Base-by-base conservation (phyloP, 1,139 yeast species). In the Sugiyamaella neomexicana region DNA sequence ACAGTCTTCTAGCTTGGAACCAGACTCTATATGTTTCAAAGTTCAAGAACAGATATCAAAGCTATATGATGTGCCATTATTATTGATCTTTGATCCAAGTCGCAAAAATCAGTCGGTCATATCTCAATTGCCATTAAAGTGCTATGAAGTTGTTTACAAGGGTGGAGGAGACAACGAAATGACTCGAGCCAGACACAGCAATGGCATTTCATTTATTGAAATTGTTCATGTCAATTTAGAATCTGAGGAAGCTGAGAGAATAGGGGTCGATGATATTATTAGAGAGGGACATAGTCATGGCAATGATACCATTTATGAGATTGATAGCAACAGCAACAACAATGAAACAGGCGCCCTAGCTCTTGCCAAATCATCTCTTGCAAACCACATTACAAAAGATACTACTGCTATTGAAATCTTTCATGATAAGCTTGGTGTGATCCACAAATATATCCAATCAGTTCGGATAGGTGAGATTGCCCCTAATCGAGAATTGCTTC, bases 191-290 rank as follows among this genome's bases (percentile, higher is more conserved):
- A 20, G 23, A 15, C 10, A 5, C 20, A 10, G 20, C 9, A 9
- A n/a, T 45, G 6, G 45, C 32, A 34, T 46, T 13, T 38, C 53
- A n/a, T 53, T 42, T 23, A 38, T 53, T 9, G 53, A 48, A 44
- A 38, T 53, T 9, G 34, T 39, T 5, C 34, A 36, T 27, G 62
- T 65, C 12, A 58, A 60, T 13, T 62, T 70, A 34, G 72, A 68
- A 27, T 64, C 71, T 1, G 69, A 64, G 5, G 72, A 69, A 48
- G 72, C 74, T 1, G 74, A 71, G 52, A 60, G 71, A 43, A 69
- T 71, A 36, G 74, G 71, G 0, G 68, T 71, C 8, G 68, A 69
- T 37, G 70, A 69, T 50, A 65, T 70, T 9, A 65, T 69, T 44
- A 63, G 64, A 36, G 65, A 64, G 1, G 37, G 56, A 25, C 47